Evolutionary conservation across 306 rosid genomes (phyloP), one percentile per base, ranked within the genome.

Genomic region (Sicyos edulis): DNA sequence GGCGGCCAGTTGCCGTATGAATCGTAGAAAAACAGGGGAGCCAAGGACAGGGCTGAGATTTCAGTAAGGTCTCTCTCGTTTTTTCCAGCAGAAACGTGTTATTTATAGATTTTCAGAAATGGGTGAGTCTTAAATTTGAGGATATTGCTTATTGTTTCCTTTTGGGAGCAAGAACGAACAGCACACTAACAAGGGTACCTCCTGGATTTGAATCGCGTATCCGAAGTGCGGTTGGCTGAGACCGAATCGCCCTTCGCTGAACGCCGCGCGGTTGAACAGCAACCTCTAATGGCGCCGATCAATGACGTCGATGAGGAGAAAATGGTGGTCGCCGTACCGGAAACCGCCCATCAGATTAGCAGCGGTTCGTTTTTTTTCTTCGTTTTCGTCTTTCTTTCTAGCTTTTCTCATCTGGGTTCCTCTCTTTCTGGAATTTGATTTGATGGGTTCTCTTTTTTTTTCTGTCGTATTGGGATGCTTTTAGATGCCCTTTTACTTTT

Each of bases 301-400:
- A 15, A 14, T 32, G 42, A 20, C 54, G 37, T 4, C 7, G 85
- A 89, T 11, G 83, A 45, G 14, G 84, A 77, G 0, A 63, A 11
- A 15, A 9, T 69, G 12, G 78, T 32, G 19, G 75, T 76, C n/a
- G 80, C 75, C 53, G 74, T 75, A 51, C 96, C 96, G 14, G 84
- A 86, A n/a, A 90, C 96, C 1, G 91, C 92, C 8, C 98, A 92
- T 78, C 96, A 90, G 78, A 88, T 92, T 77, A 88, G 98, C 87
- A 83, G 81, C 2, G 97, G 96, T 71, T 29, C 29, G 59, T 51
- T 8, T 29, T n/a, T n/a, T 26, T 26, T 26, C 61, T 17, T 26
- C 47, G 61, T 56, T 21, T 56, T 56, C 10, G 63, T 57, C 26
- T 42, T 34, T 6, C 22, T 11, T 63, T 37, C 17, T n/a, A 8